Evolutionary conservation across 352 stramenopile species (phyloP).

Genomic region (Globisporangium spinosum): DNA sequence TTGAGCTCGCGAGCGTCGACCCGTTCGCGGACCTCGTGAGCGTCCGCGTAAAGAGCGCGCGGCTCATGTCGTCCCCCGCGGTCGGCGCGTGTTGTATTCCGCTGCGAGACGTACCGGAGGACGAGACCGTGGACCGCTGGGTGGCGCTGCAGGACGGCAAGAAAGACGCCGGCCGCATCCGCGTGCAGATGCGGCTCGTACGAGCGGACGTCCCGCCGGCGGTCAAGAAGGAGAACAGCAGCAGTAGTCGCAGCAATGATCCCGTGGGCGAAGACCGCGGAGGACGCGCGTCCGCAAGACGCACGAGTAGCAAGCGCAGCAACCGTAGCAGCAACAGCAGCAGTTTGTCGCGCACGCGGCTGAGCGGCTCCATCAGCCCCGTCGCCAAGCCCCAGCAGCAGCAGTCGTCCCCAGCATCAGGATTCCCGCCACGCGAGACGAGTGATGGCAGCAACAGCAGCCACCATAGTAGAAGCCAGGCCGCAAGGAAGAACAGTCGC

Average conservation of each 20-base stretch:
- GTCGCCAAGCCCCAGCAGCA: slow-evolving; percentile 1
- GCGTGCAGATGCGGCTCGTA: slow-evolving; percentile 64
- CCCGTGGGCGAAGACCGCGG: not conserved
- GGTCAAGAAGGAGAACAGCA: slow-evolving; percentile 21
- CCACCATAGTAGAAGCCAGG: slow-evolving; percentile 4
- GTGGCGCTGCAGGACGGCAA: slow-evolving; percentile 51
- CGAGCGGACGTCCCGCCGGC: slow-evolving; percentile 24
- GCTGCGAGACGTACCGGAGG: slow-evolving; percentile 40
- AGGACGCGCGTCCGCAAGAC: not conserved
- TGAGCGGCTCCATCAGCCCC: slow-evolving; percentile 16
- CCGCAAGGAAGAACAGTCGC: not conserved
- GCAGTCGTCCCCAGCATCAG: not conserved
- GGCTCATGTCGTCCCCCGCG: slow-evolving; percentile 55
- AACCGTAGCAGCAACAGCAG: slow-evolving; percentile 17
- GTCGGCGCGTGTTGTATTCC: slow-evolving; percentile 51
- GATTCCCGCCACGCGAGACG: not conserved
- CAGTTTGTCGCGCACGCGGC: slow-evolving; percentile 16
- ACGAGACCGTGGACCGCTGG: slow-evolving; percentile 55
- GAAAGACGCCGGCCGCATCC: slow-evolving; percentile 51
- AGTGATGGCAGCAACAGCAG: not conserved
- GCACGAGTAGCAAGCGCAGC: slow-evolving; percentile 6
- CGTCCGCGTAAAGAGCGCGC: slow-evolving; percentile 68
- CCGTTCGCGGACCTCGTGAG: slow-evolving; percentile 47
- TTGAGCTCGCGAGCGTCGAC: slow-evolving; percentile 58
- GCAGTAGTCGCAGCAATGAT: slow-evolving; percentile 8